A percentile compares a stretch with the other conserved stretches of the same genome.
Evolutionary conservation across 2,329 filamentous ascomycete genomes (phyloP).

Genomic region (Phaeosphaeriaceae sp.): DNA sequence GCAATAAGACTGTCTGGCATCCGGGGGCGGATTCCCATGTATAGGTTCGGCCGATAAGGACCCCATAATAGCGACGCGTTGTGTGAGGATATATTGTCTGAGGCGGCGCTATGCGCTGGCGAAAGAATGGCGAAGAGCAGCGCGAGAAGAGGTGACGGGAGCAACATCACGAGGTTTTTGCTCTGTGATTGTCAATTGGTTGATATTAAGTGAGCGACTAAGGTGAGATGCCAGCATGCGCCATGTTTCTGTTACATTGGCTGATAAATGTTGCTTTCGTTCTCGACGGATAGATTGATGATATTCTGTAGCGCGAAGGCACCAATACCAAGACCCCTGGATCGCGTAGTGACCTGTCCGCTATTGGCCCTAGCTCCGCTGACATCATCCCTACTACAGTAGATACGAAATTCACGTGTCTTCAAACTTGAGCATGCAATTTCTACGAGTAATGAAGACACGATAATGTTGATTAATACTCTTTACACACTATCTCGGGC

Average conservation of each 20-base stretch:
- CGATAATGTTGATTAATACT: conserved; percentile 17
- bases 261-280: conserved; percentile 7
- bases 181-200: conserved; percentile 6
- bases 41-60: conserved; percentile 89
- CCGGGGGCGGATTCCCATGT: conserved; percentile 85
- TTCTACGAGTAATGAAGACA: conserved; percentile 9
- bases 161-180: conserved; percentile 19
- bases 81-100: conserved; percentile 20
- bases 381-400: conserved; percentile 10
- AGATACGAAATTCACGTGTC: neutral
- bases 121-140: conserved; percentile 22
- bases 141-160: conserved; percentile 25
- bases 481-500: conserved; percentile 19
- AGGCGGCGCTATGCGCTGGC: conserved; percentile 13
- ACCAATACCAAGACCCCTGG: conserved; percentile 4
- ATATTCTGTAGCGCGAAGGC: conserved; percentile 5
- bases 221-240: conserved; percentile 2
- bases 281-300: conserved; percentile 1
- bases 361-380: conserved; percentile 12
- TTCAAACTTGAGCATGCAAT: neutral
- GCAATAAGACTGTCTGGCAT: conserved; percentile 79
- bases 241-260: conserved; percentile 12
- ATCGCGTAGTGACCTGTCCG: conserved; percentile 5
- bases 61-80: conserved; percentile 95
- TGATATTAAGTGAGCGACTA: conserved; percentile 10